These are phyloP conservation scores for Apiospora arundinis DNA, from an alignment of 2,329 filamentous ascomycete species.

Conservation along the genomic window DNA sequence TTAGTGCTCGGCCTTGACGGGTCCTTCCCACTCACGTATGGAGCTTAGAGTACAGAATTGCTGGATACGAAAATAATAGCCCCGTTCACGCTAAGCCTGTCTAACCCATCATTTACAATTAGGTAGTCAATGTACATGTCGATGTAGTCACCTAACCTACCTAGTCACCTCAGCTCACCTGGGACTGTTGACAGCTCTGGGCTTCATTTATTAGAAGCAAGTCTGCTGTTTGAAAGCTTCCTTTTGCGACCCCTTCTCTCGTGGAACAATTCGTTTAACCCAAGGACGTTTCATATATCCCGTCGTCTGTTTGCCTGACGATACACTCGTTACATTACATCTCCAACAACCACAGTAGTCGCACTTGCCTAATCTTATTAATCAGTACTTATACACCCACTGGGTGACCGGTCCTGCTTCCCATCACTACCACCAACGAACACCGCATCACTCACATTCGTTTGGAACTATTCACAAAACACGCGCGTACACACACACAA, in stretches of 20 bases:
- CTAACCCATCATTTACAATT: not conserved
- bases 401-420: not conserved
- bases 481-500: not conserved
- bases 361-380: not conserved
- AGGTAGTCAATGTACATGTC: too few relatives aligned
- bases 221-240: constrained; percentile 10
- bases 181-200: not conserved
- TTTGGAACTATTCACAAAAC: not conserved
- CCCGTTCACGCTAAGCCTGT: not conserved
- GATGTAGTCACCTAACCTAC: not conserved
- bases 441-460: not conserved
- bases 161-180: not conserved
- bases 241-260: constrained; percentile 1
- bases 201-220: constrained; percentile 17
- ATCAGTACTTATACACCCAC: constrained; percentile 1
- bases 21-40: constrained; percentile 8
- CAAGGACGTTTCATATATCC: constrained; percentile 1
- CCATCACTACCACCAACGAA: not conserved
- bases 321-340: constrained; percentile 3
- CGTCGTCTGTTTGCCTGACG: not conserved
- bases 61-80: not conserved
- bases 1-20: not conserved
- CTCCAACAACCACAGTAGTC: not conserved
- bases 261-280: not conserved
- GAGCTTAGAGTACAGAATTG: not conserved